These are phyloP conservation scores for Pseudocercospora ulei DNA, from an alignment of 2,329 filamentous ascomycete genomes.

Conservation along the genomic window DNA sequence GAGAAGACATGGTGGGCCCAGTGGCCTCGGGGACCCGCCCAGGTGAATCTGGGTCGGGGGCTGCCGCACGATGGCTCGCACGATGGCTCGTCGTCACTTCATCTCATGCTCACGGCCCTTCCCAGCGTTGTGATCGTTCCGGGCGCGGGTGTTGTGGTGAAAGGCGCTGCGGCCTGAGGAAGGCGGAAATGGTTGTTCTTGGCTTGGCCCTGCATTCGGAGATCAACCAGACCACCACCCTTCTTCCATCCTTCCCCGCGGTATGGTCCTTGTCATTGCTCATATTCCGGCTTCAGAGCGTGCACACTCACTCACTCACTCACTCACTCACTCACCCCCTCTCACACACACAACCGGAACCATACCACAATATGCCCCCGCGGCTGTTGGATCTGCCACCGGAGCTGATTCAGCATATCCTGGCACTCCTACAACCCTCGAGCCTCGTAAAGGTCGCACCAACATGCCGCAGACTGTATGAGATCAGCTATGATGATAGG, in stretches of 20 bases:
- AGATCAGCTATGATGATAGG: slow-evolving; percentile 54
- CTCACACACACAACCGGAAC: too few species aligned
- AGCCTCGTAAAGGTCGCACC: slow-evolving; percentile 54
- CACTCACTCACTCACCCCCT: too few species aligned
- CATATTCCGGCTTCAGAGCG: too few species aligned
- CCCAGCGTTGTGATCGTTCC: too few species aligned
- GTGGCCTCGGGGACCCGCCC: slow-evolving; percentile 21
- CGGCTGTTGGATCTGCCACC: slow-evolving; percentile 53
- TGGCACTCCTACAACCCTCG: slow-evolving; percentile 54
- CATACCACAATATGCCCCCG: slow-evolving; percentile 1
- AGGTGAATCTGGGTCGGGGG: too few species aligned
- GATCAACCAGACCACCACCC: not conserved
- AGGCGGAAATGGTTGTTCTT: slow-evolving; percentile 3
- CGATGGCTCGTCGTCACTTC: slow-evolving; percentile 6
- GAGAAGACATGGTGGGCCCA: slow-evolving; percentile 18
- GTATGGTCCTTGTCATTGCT: not conserved
- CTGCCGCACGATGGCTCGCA: too few species aligned
- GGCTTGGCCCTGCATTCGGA: slow-evolving; percentile 5
- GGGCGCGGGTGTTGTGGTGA: too few species aligned
- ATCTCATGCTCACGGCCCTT: not conserved
- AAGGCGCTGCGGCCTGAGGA: slow-evolving; percentile 1
- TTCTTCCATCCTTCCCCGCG: not conserved
- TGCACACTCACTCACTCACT: too few species aligned
- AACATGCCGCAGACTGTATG: slow-evolving; percentile 53
- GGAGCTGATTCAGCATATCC: slow-evolving; percentile 65